A percentile compares a stretch with the other conserved stretches of the same genome.
These are phyloP conservation scores for Bifiguratus adelaidae DNA, from an alignment of 192 early-diverging fungal genomes.

Conservation along the genomic window DNA sequence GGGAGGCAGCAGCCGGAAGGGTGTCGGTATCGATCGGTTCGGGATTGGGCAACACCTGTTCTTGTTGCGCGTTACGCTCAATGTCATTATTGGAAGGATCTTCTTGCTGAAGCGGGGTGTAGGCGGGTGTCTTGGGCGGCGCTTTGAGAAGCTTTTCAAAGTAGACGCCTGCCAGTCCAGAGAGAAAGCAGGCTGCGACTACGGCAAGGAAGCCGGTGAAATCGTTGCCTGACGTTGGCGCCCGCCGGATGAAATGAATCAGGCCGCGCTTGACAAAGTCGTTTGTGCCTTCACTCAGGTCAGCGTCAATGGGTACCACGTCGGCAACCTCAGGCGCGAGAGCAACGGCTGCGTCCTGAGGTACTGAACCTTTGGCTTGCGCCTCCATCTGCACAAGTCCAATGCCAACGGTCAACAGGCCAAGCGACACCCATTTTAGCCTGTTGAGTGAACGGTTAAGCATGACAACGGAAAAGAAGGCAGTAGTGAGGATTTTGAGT, in stretches of 20 bases:
- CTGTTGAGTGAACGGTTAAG: conserved; percentile 54
- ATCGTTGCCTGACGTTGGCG: conserved; percentile 13
- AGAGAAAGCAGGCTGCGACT: conserved; percentile 73
- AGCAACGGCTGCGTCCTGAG: conserved; percentile 5
- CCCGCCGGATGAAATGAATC: too few species aligned
- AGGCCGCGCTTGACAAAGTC: neutral
- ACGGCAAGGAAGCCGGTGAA: conserved; percentile 52
- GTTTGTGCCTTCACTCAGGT: conserved; percentile 14
- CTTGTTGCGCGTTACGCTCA: neutral
- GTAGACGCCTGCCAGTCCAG: conserved; percentile 94
- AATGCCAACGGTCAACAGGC: conserved; percentile 77
- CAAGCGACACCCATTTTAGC: conserved; percentile 78
- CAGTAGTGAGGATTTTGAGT: conserved; percentile 95
- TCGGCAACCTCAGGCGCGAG: neutral
- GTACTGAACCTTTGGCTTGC: conserved; percentile 1
- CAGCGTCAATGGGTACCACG: neutral
- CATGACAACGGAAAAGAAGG: conserved; percentile 85
- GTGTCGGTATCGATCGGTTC: conserved; percentile 1
- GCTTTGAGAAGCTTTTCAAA: conserved; percentile 98
- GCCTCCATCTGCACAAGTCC: conserved; percentile 55
- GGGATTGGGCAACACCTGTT: too few species aligned
- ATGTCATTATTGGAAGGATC: neutral
- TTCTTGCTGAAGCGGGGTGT: conserved; percentile 6
- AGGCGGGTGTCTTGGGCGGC: conserved; percentile 2
- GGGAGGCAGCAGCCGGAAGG: conserved; percentile 5